These are phyloP conservation scores for Fusarium succisae DNA, from an alignment of 2,329 filamentous ascomycete genomes.

Conservation along the genomic window DNA sequence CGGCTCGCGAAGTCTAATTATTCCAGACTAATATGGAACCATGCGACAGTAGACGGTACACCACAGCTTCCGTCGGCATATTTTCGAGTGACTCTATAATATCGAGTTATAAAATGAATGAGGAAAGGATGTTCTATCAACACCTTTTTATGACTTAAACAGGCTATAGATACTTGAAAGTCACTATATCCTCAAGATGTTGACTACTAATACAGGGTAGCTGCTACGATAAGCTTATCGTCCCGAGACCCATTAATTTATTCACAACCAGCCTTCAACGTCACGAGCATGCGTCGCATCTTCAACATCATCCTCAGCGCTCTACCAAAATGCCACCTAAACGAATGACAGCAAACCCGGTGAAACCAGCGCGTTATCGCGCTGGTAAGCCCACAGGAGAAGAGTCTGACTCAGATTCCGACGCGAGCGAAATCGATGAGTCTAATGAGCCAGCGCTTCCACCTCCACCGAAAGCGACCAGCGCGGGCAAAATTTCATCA, in stretches of 20 bases:
- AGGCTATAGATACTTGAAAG: not conserved
- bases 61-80: not conserved
- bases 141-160: not conserved
- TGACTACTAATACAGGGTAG: constrained; percentile 24
- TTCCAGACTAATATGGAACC: not conserved
- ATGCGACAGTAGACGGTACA: too few species aligned
- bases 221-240: constrained; percentile 29
- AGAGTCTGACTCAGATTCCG: constrained; percentile 64
- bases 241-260: constrained; percentile 28
- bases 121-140: not conserved
- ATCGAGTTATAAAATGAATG: not conserved
- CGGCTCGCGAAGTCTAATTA: not conserved
- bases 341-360: constrained; percentile 93
- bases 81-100: not conserved
- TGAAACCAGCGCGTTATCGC: constrained; percentile 81
- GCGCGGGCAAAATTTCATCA: constrained; percentile 63
- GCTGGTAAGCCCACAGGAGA: constrained; percentile 79
- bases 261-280: constrained; percentile 25
- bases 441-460: constrained; percentile 50
- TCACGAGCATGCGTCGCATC: constrained; percentile 31
- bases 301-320: not conserved
- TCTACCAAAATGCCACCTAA: constrained; percentile 69
- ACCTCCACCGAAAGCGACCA: constrained; percentile 66
- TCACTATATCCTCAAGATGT: not conserved
- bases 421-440: constrained; percentile 57